Conservation (phyloP, 78 protist genomes). For the Tieghemostelium lacteum region DNA sequence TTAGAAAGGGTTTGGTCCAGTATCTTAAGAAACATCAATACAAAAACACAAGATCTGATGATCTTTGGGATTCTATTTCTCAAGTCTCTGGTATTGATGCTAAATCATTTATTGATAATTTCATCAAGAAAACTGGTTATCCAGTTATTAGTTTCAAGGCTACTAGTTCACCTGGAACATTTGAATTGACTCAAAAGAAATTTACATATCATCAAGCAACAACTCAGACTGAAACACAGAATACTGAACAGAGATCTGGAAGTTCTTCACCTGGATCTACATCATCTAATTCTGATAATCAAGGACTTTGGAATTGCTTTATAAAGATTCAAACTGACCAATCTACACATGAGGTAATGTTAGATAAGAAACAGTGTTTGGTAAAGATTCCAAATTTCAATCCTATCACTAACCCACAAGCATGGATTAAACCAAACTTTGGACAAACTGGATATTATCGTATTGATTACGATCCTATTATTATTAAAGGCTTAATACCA, state of each 20-base stretch:
- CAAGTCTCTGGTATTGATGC: conserved; percentile 23
- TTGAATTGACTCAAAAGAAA: conserved; percentile 37
- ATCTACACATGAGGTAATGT: background rate
- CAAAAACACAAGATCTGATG: conserved; percentile 87
- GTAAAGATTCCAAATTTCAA: conserved; percentile 20
- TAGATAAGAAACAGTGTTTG: background rate
- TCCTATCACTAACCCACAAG: background rate
- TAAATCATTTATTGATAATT: conserved; percentile 11
- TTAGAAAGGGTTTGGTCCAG: conserved; percentile 85
- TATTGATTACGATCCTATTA: conserved; percentile 62
- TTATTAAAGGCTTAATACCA: conserved; percentile 23
- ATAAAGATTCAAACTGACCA: conserved; percentile 23
- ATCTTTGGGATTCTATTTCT: conserved; percentile 93
- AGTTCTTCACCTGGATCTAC: no score
- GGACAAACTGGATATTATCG: conserved; percentile 89
- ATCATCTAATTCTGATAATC: background rate
- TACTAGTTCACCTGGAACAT: conserved; percentile 11
- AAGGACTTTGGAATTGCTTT: conserved; percentile 45
- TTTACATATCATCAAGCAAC: no score
- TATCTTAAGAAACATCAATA: conserved; percentile 85
- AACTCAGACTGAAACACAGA: no score
- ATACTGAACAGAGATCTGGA: no score
- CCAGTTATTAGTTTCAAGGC: conserved; percentile 31
- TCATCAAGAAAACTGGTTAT: conserved; percentile 43
- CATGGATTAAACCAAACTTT: conserved; percentile 90